Evolutionary conservation across 306 rosid species (phyloP), one percentile per base, ranked within the genome.

Genomic region (Herpetospermum pedunculosum): DNA sequence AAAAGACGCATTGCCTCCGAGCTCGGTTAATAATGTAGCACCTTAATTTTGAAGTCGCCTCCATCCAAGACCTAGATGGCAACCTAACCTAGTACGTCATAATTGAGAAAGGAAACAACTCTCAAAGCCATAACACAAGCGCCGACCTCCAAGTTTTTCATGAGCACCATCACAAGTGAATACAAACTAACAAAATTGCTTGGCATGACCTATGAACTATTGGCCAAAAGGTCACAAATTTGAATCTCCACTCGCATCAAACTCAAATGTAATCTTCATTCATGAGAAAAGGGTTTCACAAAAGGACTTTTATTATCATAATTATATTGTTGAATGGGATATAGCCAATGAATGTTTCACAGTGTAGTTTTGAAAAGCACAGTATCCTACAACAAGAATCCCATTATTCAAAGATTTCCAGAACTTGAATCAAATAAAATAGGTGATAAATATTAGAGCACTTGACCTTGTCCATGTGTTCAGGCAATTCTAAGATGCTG

Each of bases 401-500:
- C 14, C 71, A 64, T 37, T 11, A 18, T 11, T 38, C 72, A 19
- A 65, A 40, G 32, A 15, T 65, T 38, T 38, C 18, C 30, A 35
- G 32, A 38, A n/a, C 29, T 64, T 19, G 71, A 64, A 64, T 37
- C 44, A 62, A 8, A 32, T 2, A 2, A 25, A 32, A 62, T 35
- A 25, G 47, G 37, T 9, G 47, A 63, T 35, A n/a, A 64, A 37
- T 38, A 65, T 65, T 4, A 8, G 29, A 11, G 32, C 7, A 21
- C n/a, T n/a, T n/a, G 40, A 40, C 21, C 10, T 64, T 10, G 30
- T 11, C 18, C 30, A 37, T 10, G 50, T n/a, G n/a, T 81, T 89
- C 87, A 89, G 68, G 79, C 82, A 81, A 88, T 69, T 84, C 88
- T 80, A 28, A 94, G 88, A 72, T 81, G 84, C 82, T 94, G 98